Percentiles rank a stretch among this genome's conserved stretches.
Conservation (phyloP, 495 filamentous ascomycete species). For the Xylaria sp. region DNA sequence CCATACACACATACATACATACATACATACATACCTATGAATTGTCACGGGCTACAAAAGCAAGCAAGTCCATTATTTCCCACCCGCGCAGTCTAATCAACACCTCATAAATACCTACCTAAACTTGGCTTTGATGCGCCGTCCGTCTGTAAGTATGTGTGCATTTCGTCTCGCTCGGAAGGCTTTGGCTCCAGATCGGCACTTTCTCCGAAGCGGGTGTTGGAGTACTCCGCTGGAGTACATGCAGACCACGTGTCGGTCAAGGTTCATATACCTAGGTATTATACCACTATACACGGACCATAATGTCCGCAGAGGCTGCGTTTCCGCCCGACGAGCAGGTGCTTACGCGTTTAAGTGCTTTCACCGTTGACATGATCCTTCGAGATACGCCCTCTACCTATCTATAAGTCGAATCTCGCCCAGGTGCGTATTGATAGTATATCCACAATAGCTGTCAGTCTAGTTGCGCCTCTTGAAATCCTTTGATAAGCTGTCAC, state of each 20-base stretch:
- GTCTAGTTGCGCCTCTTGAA: background rate
- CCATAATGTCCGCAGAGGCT: background rate
- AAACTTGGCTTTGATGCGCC: background rate
- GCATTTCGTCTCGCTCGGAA: background rate
- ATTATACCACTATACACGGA: too few species aligned
- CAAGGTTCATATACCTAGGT: constrained; percentile 13
- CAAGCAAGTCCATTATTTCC: background rate
- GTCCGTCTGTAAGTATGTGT: too few species aligned
- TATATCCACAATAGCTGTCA: background rate
- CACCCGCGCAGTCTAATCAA: background rate
- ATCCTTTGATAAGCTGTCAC: background rate
- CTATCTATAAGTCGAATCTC: background rate
- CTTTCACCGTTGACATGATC: background rate
- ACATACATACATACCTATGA: too few species aligned
- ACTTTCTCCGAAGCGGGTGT: constrained; percentile 2
- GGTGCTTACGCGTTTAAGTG: too few species aligned
- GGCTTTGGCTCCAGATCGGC: constrained; percentile 9
- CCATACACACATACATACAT: too few species aligned
- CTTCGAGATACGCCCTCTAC: background rate
- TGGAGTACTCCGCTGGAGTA: constrained; percentile 21
- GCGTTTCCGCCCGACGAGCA: background rate
- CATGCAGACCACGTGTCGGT: constrained; percentile 17
- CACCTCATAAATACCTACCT: background rate
- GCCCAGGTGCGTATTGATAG: background rate
- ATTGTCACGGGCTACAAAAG: background rate